Conservation (phyloP, 805 yeast genomes). For the Monosporozyma aerobia region DNA sequence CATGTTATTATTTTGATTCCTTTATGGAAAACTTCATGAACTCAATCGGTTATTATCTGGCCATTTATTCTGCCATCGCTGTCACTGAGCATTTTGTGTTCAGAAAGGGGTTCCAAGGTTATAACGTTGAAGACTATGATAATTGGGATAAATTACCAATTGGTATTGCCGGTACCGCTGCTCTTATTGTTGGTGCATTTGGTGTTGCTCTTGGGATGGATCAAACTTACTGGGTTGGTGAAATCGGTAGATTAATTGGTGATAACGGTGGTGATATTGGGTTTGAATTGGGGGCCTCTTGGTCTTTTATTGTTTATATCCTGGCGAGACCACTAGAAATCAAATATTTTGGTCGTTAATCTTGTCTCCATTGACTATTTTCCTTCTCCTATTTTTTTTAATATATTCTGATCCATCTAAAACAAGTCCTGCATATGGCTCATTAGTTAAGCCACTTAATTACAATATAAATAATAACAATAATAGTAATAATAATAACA, state of each 20-base stretch:
- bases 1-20: conserved; percentile 58
- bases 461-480: too few species aligned
- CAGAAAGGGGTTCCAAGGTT: conserved; percentile 44
- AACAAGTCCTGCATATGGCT: conserved; percentile 23
- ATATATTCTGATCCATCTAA: conserved; percentile 26
- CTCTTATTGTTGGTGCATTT: conserved; percentile 73
- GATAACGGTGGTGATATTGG: conserved; percentile 77
- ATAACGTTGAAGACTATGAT: conserved; percentile 54
- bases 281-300: conserved; percentile 63
- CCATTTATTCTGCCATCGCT: conserved; percentile 68
- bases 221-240: conserved; percentile 79
- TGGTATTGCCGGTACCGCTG: conserved; percentile 71
- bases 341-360: conserved; percentile 43
- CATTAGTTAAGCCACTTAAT: too few species aligned
- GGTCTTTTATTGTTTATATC: conserved; percentile 55
- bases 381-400: conserved; percentile 19
- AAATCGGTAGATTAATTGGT: conserved; percentile 54
- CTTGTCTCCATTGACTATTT: not conserved
- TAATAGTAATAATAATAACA: too few species aligned
- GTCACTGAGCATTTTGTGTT: conserved; percentile 78
- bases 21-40: conserved; percentile 86
- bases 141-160: conserved; percentile 53
- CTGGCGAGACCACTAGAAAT: conserved; percentile 53
- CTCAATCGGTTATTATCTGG: conserved; percentile 82
- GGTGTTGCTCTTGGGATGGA: conserved; percentile 85